Base-by-base conservation (phyloP, 768 basidiomycete genomes). In the Baorangia bicolor region DNA sequence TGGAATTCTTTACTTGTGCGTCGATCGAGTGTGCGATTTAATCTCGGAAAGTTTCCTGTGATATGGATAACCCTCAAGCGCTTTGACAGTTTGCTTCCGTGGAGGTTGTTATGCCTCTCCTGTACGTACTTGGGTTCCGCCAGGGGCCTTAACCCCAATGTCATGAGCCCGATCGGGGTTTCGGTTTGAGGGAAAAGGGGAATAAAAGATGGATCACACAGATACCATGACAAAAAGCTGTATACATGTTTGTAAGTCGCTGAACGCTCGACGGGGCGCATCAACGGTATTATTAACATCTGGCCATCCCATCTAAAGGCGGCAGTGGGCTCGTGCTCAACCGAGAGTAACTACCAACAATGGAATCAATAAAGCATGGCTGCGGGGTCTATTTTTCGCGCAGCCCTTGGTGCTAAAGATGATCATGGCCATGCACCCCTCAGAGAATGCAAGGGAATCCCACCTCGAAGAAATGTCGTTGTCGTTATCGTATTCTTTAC, bases 11-110 rank as follows among this genome's bases (percentile, higher is more conserved):
- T 48, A 38, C 44, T 40, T 48, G 58, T 49, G 42, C 58, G 62
- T 59, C 66, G 67, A 68, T 70, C 68, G 68, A 58, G 49, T 55
- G 53, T 52, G 60, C 55, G 38, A 57, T 68, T 59, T 59, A 52
- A 65, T 68, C 44, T 61, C 59, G 58, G 53, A 58, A 56, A 33
- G 57, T 45, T 53, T 57, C 40, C 53, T 56, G 42, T 35, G 51
- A 53, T 52, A 35, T 23, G 44, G 58, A 55, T 39, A 43, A 39
- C 57, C 52, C 53, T 47, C 50, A 42, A 33, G 30, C 23, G 41
- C 18, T 46, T 46, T 56, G 62, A 45, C 30, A 38, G 21, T 48
- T 51, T 45, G 42, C 60, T 41, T 53, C 62, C 54, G 34, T 57
- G 56, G 57, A 49, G 18, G 50, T 35, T n/a, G 49, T 38, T 23